These are phyloP conservation scores for Penicillium hordei DNA, from an alignment of 2,329 filamentous ascomycete genomes.

Conservation along the genomic window DNA sequence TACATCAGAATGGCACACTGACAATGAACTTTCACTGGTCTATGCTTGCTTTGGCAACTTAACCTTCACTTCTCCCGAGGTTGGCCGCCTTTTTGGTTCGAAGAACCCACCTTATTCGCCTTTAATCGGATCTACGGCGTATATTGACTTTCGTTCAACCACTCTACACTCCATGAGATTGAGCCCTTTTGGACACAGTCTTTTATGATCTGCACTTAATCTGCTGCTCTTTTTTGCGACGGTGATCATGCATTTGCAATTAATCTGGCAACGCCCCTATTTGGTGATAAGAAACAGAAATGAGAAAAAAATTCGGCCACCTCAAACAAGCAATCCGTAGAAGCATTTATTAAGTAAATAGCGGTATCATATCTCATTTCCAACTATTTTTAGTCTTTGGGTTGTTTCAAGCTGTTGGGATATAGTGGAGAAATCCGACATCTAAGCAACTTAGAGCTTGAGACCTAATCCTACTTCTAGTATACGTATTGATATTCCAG, in stretches of 20 bases:
- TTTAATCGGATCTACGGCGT: conserved; percentile 31
- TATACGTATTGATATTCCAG: no score
- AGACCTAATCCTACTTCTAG: no score
- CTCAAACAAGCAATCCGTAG: conserved; percentile 28
- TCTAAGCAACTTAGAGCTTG: no score
- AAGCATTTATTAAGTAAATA: neutral
- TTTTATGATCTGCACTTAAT: neutral
- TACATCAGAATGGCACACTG: conserved; percentile 40
- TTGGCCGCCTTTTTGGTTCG: conserved; percentile 49
- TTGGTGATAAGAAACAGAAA: conserved; percentile 40
- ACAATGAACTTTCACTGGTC: conserved; percentile 28
- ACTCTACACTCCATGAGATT: conserved; percentile 23
- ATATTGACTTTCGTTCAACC: conserved; percentile 32
- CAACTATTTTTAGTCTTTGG: no score
- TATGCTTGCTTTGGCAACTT: conserved; percentile 29
- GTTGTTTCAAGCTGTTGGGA: neutral
- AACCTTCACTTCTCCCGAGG: conserved; percentile 46
- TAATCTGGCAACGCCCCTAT: conserved; percentile 16
- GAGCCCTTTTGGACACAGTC: conserved; percentile 1
- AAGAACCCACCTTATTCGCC: conserved; percentile 30
- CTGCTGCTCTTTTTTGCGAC: conserved; percentile 15
- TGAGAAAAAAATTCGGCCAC: conserved; percentile 48
- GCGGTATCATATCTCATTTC: neutral
- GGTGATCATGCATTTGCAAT: conserved; percentile 10
- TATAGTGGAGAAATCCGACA: no score